A percentile compares a stretch with the other conserved stretches of the same genome.
Conservation (phyloP, 1,139 yeast species). For the Geotrichum restrictum region DNA sequence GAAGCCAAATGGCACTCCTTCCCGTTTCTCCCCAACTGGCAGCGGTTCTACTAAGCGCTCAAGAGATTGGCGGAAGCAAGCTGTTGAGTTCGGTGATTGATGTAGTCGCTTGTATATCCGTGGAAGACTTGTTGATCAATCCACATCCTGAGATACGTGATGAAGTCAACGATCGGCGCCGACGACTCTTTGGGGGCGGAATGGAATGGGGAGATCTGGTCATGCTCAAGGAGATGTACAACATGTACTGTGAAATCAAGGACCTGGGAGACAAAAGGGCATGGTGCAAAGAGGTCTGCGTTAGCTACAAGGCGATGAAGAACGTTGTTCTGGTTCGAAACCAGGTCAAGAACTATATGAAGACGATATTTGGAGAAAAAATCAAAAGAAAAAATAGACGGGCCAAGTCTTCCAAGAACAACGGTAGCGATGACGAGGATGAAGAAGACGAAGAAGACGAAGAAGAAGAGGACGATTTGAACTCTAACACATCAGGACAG, state of each 20-base stretch:
- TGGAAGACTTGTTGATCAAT: conserved; percentile 77
- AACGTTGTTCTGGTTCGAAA: conserved; percentile 71
- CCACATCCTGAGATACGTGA: conserved; percentile 81
- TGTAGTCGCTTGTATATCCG: conserved; percentile 87
- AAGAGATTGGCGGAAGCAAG: conserved; percentile 47
- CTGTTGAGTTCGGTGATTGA: conserved; percentile 65
- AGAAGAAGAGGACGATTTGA: conserved; percentile 20
- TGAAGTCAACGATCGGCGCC: conserved; percentile 55
- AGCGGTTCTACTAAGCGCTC: conserved; percentile 75
- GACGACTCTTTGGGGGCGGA: conserved; percentile 61
- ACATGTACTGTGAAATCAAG: conserved; percentile 47
- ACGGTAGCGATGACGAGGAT: conserved; percentile 28
- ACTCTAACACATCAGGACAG: conserved; percentile 19
- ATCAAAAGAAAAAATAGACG: background rate
- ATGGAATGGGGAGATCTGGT: conserved; percentile 74
- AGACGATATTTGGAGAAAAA: conserved; percentile 21
- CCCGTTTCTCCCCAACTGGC: conserved; percentile 91
- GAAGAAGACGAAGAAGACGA: conserved; percentile 23
- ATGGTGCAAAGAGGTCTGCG: conserved; percentile 79
- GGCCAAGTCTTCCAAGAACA: conserved; percentile 20
- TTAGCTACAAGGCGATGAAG: conserved; percentile 74
- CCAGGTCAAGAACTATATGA: conserved; percentile 74
- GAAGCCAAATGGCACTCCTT: conserved; percentile 77
- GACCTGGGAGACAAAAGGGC: conserved; percentile 51
- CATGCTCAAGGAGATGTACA: conserved; percentile 73